These are phyloP conservation scores for Scheffersomyces spartinae DNA, from an alignment of 805 yeast species.

Conservation along the genomic window DNA sequence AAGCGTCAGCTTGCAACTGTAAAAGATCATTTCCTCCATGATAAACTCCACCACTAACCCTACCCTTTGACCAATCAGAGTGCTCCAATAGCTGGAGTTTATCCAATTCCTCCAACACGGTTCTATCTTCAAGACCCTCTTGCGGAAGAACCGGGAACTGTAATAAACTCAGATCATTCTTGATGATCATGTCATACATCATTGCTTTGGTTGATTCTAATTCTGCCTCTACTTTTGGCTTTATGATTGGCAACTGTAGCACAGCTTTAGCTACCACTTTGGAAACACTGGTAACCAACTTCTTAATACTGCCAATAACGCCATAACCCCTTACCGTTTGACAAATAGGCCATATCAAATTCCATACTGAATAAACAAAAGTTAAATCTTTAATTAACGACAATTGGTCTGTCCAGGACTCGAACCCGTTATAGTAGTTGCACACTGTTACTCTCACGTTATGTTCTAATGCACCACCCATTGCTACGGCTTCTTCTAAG, in stretches of 20 bases:
- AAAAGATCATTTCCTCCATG: conserved; percentile 85
- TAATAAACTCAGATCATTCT: conserved; percentile 33
- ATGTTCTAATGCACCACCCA: too few species aligned
- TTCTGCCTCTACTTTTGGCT: conserved; percentile 48
- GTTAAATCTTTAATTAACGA: too few species aligned
- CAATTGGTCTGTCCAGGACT: too few species aligned
- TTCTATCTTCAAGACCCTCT: conserved; percentile 38
- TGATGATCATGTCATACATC: conserved; percentile 49
- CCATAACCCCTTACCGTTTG: conserved; percentile 12
- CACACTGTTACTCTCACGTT: too few species aligned
- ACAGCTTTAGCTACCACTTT: conserved; percentile 7
- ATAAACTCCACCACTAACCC: conserved; percentile 90
- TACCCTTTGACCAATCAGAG: conserved; percentile 75
- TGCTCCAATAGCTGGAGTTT: conserved; percentile 41
- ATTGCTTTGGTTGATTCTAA: conserved; percentile 32
- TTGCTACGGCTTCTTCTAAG: too few species aligned
- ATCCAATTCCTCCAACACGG: conserved; percentile 41
- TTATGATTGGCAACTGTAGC: conserved; percentile 40
- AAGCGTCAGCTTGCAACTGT: conserved; percentile 66
- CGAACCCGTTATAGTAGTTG: conserved; percentile 1
- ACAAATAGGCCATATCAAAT: conserved; percentile 1
- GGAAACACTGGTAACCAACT: conserved; percentile 1
- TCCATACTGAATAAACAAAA: too few species aligned
- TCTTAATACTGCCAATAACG: conserved; percentile 4
- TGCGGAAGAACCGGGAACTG: conserved; percentile 46